Evolutionary conservation across 441 rosid genomes (phyloP).

Genomic region (Omphalea diandra): DNA sequence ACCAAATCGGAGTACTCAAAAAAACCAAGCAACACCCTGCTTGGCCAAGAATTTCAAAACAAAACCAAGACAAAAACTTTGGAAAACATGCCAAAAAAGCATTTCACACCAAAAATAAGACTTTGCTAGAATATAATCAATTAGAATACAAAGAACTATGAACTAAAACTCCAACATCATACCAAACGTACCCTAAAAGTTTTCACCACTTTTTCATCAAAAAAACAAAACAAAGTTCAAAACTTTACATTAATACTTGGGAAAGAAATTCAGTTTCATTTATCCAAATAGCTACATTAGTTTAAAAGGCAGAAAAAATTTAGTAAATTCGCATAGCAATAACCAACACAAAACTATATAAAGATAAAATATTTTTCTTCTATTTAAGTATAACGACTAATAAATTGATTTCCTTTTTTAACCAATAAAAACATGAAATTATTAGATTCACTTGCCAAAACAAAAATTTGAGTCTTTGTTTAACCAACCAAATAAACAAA

Average conservation of each 20-base stretch:
- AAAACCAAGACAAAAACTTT: not conserved
- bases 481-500: not conserved
- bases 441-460: not conserved
- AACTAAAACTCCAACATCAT: no score
- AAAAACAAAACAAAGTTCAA: not conserved
- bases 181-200: no score
- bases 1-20: not conserved
- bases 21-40: not conserved
- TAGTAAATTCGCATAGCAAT: no score
- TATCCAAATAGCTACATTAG: not conserved
- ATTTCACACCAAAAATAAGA: not conserved
- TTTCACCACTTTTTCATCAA: not conserved
- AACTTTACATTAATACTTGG: not conserved
- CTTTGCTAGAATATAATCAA: no score
- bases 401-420: not conserved
- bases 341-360: no score
- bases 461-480: not conserved
- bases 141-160: no score
- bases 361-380: no score
- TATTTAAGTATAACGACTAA: no score
- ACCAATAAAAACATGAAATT: no score
- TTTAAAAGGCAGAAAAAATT: no score
- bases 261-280: not conserved
- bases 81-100: not conserved
- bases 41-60: not conserved